Evolutionary conservation across 192 early-diverging fungal species (phyloP), one percentile per base, ranked within the genome.

Genomic region (Cetraspora pellucida): DNA sequence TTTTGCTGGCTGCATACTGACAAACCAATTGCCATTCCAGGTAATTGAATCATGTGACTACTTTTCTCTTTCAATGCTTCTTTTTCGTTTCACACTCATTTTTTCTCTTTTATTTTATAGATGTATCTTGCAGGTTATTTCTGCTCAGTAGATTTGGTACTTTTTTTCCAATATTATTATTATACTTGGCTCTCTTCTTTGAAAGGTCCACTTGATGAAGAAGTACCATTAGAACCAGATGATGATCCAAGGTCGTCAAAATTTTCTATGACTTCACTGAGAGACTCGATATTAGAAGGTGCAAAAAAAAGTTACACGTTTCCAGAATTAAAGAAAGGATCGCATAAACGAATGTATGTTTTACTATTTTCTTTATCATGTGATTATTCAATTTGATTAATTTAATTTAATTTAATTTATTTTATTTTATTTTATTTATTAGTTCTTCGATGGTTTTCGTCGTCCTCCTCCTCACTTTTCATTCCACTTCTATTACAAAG

Each of bases 11-110:
- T 89, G 91, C 27, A 54, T 94, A 21, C 74, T 92, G 43, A 92
- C 93, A 37, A 67, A 88, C 9, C 93, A 94, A 77, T 87, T 89
- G n/a, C 82, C 84, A n/a, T 95, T 95, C 74, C 93, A 95, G 82
- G 87, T 88, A 46, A 43, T 58, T 44, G 23, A 78, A 77, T 47
- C 45, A 70, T 37, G 55, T 67, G 49, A 59, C 77, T 78, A 37
- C 72, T 52, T 52, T 52, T 0, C 16, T 54, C 5, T 19, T 19
- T 19, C 19, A 54, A 19, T 54, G 16, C 16, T 4, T 54, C 2
- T 4, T 13, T 54, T 16, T 16, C 16, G 19, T 19, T 79, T 7
- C 57, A 21, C 77, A 46, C 55, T 78, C 28, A 70, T 59, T 16
- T 47, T 82, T 17, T 17, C 11, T 63, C 3, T 28, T 16, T 28